Base-by-base conservation (phyloP, 2,329 filamentous ascomycete species). In the Stachybotrys echinatus region DNA sequence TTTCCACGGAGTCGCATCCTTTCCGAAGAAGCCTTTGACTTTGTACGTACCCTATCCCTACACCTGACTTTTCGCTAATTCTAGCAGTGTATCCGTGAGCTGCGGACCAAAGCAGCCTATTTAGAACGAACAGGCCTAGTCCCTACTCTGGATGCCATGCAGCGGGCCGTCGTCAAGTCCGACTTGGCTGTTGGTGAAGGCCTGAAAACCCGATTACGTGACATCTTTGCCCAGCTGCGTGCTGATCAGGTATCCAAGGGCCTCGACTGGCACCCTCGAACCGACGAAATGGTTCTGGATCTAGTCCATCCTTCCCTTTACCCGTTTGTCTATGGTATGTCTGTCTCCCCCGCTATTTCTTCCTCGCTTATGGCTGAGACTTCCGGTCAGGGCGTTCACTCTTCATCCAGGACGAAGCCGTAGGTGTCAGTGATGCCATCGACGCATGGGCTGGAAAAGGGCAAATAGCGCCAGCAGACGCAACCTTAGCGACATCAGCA, bases 221-320 rank as follows among this genome's bases (percentile, higher is more conserved):
- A 12, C 17, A n/a, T 7, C 17, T 46, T 46, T 37, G 10, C 23
- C 17, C 23, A 46, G 19, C 44, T 46, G 23, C 23, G 44, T 12
- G 23, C 44, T 14, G 44, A 46, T 37, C 44, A 46, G 21, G 14
- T 3, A 20, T 22, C 44, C 7, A 34, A 10, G 19, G 44, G 44
- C 19, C 23, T 46, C 23, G 81, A 83, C 58, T 85, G 74, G 71
- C 77, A 84, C 63, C 81, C 81, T 0, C 65, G 71, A 5, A 78
- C 75, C 0, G 63, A 78, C 23, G 60, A 68, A 1, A 72, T 70
- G 53, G 78, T 85, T 5, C 70, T 79, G 1, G 74, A 85, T 58
- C 65, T 85, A 2, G 70, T 85, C 17, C 74, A 84, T 53, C 80
- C 81, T 5, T 84, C 78, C 1, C 65, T 84, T 14, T 84, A 74